Evolutionary conservation across 192 early-diverging fungal species (phyloP).

Genomic region (Backusella tarrabulga): DNA sequence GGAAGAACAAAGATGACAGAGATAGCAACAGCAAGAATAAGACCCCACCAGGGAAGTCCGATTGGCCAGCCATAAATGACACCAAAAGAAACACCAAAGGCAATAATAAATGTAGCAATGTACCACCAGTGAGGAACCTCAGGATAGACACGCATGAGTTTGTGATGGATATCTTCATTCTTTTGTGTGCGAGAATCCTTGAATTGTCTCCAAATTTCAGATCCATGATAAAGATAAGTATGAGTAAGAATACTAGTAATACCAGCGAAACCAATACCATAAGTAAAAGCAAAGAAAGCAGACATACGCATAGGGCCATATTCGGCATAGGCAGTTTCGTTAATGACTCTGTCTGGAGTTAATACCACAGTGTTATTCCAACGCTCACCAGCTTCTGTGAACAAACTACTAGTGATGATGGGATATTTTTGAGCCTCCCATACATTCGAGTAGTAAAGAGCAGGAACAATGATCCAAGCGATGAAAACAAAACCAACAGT

Average conservation of each 20-base stretch:
- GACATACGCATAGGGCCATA: conserved; percentile 50
- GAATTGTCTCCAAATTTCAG: conserved; percentile 48
- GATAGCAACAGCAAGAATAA: conserved; percentile 58
- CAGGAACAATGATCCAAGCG: conserved; percentile 52
- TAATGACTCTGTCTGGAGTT: conserved; percentile 34
- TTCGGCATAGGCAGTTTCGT: conserved; percentile 41
- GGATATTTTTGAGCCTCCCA: conserved; percentile 47
- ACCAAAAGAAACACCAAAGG: conserved; percentile 44
- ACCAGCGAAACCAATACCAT: conserved; percentile 54
- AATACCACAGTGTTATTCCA: conserved; percentile 39
- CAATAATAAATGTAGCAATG: conserved; percentile 41
- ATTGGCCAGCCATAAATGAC: conserved; percentile 52
- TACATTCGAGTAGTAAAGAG: conserved; percentile 48
- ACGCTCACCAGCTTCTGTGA: conserved; percentile 28
- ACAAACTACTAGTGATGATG: conserved; percentile 40
- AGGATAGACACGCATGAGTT: conserved; percentile 70
- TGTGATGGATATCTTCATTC: conserved; percentile 61
- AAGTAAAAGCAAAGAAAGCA: conserved; percentile 49
- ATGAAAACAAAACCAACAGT: conserved; percentile 48
- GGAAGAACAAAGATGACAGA: conserved; percentile 70
- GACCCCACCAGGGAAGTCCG: conserved; percentile 78
- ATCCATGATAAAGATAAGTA: conserved; percentile 61
- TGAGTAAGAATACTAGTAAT: conserved; percentile 57
- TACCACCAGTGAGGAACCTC: conserved; percentile 71
- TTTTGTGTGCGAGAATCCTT: conserved; percentile 28